A percentile compares a stretch with the other conserved stretches of the same genome.
Evolutionary conservation across 345 rosid genomes (phyloP).

Genomic region (Syzygium aqueum): DNA sequence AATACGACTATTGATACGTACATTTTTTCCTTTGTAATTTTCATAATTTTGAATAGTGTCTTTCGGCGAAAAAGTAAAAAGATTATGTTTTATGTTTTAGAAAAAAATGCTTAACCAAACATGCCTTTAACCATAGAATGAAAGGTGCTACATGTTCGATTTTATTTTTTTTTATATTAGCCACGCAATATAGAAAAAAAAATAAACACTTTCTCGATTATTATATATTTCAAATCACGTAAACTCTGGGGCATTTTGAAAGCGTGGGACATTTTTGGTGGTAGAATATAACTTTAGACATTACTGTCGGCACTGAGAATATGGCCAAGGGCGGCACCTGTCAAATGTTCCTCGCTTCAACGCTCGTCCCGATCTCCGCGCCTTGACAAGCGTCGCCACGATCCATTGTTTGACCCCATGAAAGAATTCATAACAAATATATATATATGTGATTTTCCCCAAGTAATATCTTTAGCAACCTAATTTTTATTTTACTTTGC

Average conservation of each 20-base stretch:
- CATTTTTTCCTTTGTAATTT: not conserved
- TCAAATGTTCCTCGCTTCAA: not conserved
- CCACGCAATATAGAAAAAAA: not conserved
- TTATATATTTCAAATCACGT: not conserved
- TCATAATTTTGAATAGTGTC: not conserved
- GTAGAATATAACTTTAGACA: not conserved
- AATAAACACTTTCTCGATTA: not conserved
- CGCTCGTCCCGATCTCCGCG: not conserved
- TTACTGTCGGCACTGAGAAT: not conserved
- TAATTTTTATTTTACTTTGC: not conserved
- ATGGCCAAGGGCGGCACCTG: not conserved
- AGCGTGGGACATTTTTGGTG: not conserved
- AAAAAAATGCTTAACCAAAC: not conserved
- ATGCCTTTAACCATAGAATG: too few relatives aligned
- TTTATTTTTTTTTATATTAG: not conserved
- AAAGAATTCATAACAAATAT: not conserved
- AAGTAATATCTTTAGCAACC: not conserved
- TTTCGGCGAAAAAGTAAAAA: not conserved
- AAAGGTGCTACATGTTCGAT: too few relatives aligned
- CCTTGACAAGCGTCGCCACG: not conserved
- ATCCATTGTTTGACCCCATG: not conserved
- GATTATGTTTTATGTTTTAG: not conserved
- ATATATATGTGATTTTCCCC: not conserved
- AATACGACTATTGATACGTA: not conserved
- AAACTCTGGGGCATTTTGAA: not conserved